Evolutionary conservation across 2,329 filamentous ascomycete species (phyloP), one percentile per base, ranked within the genome.

Genomic region (Cladobotryum protrusum): DNA sequence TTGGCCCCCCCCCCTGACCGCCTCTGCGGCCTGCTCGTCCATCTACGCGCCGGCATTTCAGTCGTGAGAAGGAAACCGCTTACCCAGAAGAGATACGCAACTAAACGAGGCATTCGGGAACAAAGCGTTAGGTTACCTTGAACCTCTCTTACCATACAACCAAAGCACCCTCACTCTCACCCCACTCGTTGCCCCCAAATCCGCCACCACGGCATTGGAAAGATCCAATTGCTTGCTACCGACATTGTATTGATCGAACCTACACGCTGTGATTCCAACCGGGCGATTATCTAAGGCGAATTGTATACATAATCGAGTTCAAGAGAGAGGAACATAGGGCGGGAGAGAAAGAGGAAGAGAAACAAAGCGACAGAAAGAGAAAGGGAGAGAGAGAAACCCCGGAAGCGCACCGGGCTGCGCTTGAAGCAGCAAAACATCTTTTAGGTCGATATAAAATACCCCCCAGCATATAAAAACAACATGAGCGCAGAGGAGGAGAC

Each of bases 401-500:
- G 35, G 43, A 57, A 52, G 55, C 61, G 52, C 46, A 63, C 63
- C 57, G 59, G 54, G 24, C 24, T 8, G 24, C 24, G 24, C 24
- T 18, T 17, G 15, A 41, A 41, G 19, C 17, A 41, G 17, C 17
- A 41, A 19, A 41, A 41, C 12, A 19, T 9, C 8, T 9, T 39
- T 18, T 39, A n/a, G 36, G 36, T 15, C 36, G 36, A 39, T n/a
- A n/a, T 39, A 18, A 39, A 39, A 39, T 15, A 43, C 17, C n/a
- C n/a, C n/a, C n/a, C 18, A 40, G 24, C 32, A 45, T 14, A 24
- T 18, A 29, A 50, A n/a, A 48, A 50, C 51, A 56, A 43, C 48
- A 67, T 67, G 65, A 65, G 57, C 51, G 57, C 55, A 50, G 59
- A 64, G 42, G 64, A 63, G 47, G 53, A 57, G 53, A 49, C 41